Percentiles rank a stretch among this genome's conserved stretches.
phyloP scores from a whole-genome alignment of 1,284 basidiomycete species.

The Hypsizygus ulmarius region DNA sequence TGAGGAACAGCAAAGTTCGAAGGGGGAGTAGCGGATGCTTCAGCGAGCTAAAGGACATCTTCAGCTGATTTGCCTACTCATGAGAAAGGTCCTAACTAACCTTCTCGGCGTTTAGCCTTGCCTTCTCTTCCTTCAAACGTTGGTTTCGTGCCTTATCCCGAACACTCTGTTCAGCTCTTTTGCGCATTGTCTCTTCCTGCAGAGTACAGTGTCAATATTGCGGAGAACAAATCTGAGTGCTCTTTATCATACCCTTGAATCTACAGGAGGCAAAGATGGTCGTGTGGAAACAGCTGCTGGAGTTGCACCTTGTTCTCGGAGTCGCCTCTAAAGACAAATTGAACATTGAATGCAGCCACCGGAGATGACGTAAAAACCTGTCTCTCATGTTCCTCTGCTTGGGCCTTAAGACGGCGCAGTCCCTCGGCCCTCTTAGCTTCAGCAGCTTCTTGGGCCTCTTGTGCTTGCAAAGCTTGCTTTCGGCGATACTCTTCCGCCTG shows the following conservation, averaged over 20 bases:
- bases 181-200: conserved; percentile 25
- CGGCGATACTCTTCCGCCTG: background rate
- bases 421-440: conserved; percentile 23
- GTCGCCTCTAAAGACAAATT: conserved; percentile 1
- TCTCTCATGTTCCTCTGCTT: conserved; percentile 23
- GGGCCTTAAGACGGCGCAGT: conserved; percentile 21
- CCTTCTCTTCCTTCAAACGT: conserved; percentile 24
- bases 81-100: background rate
- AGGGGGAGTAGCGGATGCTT: background rate
- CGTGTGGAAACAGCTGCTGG: background rate
- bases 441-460: conserved; percentile 1
- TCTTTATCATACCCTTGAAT: conserved; percentile 1
- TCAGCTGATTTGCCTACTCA: background rate
- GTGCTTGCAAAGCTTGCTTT: background rate
- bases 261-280: conserved; percentile 1
- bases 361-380: conserved; percentile 12
- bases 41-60: background rate
- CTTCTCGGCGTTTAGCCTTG: conserved; percentile 9
- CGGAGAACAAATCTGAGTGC: background rate
- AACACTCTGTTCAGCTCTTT: conserved; percentile 34
- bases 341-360: background rate
- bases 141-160: conserved; percentile 32
- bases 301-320: conserved; percentile 4
- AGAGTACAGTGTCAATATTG: background rate
- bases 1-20: too few species aligned